These are phyloP conservation scores for Chaetomiaceae sp. DNA, from an alignment of 2,329 filamentous ascomycete species.

Conservation along the genomic window DNA sequence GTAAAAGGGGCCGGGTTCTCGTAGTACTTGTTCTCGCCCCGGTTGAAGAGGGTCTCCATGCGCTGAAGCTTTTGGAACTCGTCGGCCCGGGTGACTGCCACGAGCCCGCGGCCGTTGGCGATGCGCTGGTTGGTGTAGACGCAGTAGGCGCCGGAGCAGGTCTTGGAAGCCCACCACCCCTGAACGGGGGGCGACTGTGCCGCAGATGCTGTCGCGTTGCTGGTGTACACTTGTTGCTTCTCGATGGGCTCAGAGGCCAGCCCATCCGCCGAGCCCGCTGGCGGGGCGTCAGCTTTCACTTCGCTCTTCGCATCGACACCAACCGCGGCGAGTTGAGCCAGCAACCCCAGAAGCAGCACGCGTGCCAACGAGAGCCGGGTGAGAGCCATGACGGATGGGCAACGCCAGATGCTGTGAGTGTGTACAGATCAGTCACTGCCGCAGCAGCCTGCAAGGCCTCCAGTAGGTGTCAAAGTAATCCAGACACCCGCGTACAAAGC, in stretches of 20 bases:
- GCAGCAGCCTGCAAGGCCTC: too few species aligned
- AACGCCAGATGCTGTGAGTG: too few species aligned
- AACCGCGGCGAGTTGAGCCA: constrained; percentile 7
- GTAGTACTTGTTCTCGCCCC: constrained; percentile 16
- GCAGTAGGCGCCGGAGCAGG: constrained; percentile 23
- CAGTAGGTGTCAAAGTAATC: too few species aligned
- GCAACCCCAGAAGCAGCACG: constrained; percentile 15
- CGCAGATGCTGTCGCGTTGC: constrained; percentile 15
- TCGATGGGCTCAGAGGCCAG: constrained; percentile 22
- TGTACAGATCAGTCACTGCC: too few species aligned
- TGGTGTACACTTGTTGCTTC: constrained; percentile 17
- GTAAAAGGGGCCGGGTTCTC: constrained; percentile 11
- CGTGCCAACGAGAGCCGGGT: constrained; percentile 12
- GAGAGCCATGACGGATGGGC: constrained; percentile 19
- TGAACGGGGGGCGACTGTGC: constrained; percentile 9
- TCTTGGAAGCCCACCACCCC: constrained; percentile 25
- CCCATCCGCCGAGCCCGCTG: constrained; percentile 13
- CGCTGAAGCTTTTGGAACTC: constrained; percentile 24
- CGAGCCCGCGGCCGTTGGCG: constrained; percentile 22
- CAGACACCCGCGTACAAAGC: too few species aligned
- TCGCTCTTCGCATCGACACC: constrained; percentile 1
- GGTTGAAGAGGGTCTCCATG: constrained; percentile 19
- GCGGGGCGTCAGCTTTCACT: constrained; percentile 8
- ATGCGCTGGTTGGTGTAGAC: constrained; percentile 24
- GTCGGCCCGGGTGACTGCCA: constrained; percentile 17